Evolutionary conservation across 768 basidiomycete species (phyloP), one percentile per base, ranked within the genome.

Genomic region (Lactarius hengduanensis): DNA sequence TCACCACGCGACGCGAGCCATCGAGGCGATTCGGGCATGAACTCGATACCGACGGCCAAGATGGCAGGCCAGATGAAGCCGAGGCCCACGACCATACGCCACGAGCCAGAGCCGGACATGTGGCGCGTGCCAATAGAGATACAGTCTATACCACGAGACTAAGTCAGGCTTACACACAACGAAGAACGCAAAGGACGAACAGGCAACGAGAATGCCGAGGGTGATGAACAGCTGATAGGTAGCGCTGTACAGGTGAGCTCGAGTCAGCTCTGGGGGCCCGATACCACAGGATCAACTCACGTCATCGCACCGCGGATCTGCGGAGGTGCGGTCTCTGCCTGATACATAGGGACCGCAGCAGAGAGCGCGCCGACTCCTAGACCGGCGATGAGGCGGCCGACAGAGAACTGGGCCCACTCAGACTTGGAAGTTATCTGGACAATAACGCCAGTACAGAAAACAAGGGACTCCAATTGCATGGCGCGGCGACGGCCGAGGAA

Each of bases 281-380:
- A 36, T 18, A 26, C 13, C 11, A 28, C 26, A 18, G 3, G 13
- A 40, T 32, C 6, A 3, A 59, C 63, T 59, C 43, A 64, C 60
- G 87, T 89, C 36, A 88, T 76, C 1, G 87, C 83, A 4, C 90
- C 89, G 61, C 90, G 83, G 63, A 91, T 85, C 69, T 89, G 84
- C 13, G 86, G 80, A 15, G 90, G 90, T 0, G 88, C 88, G 0
- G 86, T 86, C 74, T 90, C 89, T 10, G 87, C 53, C 50, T 62
- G 63, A 38, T 62, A 82, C 83, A 89, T 86, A 0, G 88, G 89
- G 0, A 90, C 86, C 9, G 84, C 86, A 38, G 87, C 86, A 53
- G 84, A 85, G 7, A 90, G 80, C 0, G 83, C 86, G 43, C 90
- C 89, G 28, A 91, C 85, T 47, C 84, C 89, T 40, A 90, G 73